These are phyloP conservation scores for Coprinopsis sp. DNA, from an alignment of 768 basidiomycete species.

Conservation along the genomic window DNA sequence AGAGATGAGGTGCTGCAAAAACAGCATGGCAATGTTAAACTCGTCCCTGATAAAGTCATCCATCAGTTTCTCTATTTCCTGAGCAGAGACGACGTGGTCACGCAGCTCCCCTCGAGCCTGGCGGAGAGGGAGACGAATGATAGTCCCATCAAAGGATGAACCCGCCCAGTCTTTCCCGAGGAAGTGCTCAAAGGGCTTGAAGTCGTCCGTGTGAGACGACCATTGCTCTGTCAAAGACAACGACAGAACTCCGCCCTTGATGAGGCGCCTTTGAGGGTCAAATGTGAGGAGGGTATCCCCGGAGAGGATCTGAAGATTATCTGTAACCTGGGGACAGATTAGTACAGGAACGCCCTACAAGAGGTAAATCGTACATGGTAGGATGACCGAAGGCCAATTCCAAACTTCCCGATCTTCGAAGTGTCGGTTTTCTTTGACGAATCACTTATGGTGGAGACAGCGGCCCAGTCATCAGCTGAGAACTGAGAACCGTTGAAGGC, in stretches of 20 bases:
- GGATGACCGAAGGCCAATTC: slow-evolving; percentile 22
- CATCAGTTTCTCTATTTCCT: too few relatives aligned
- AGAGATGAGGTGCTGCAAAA: too few relatives aligned
- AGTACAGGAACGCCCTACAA: slow-evolving; percentile 22
- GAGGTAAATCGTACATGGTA: slow-evolving; percentile 25
- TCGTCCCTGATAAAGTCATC: too few relatives aligned
- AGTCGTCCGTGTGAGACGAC: slow-evolving; percentile 25
- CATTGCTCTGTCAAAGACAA: slow-evolving; percentile 23
- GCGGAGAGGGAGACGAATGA: slow-evolving; percentile 46
- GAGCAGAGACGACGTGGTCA: slow-evolving; percentile 22
- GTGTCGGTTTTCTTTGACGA: slow-evolving; percentile 24
- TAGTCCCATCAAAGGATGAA: slow-evolving; percentile 31
- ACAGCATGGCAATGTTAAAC: too few relatives aligned
- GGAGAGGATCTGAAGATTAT: slow-evolving; percentile 46
- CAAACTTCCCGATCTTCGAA: slow-evolving; percentile 25
- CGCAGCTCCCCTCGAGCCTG: slow-evolving; percentile 29
- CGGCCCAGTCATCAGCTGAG: slow-evolving; percentile 32
- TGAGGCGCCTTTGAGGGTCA: slow-evolving; percentile 35
- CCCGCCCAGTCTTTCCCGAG: slow-evolving; percentile 12
- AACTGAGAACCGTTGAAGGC: slow-evolving; percentile 34
- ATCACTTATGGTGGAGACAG: slow-evolving; percentile 30
- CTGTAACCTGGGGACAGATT: slow-evolving; percentile 35
- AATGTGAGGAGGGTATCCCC: slow-evolving; percentile 34
- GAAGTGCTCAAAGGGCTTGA: slow-evolving; percentile 27
- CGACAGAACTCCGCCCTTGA: slow-evolving; percentile 26